phyloP scores from a whole-genome alignment of 345 rosid species.

The Iberis pinnata region DNA sequence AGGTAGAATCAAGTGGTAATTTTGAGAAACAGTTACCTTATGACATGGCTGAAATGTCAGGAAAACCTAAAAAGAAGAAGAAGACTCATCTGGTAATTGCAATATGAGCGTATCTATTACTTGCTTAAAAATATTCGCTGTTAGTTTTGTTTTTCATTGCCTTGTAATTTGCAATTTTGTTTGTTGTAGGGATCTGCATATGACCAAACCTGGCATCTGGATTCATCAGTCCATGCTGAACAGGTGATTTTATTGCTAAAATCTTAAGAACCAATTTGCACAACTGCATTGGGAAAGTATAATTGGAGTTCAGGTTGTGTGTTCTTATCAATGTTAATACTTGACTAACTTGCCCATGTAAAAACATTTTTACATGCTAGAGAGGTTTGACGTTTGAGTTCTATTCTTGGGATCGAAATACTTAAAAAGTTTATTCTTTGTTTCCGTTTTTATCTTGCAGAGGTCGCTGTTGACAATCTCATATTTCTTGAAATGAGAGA shows the following conservation, averaged over 20 bases:
- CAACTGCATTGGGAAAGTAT: neutral
- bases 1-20: constrained; percentile 68
- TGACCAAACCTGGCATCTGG: constrained; percentile 76
- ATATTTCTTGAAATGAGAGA: constrained; percentile 10
- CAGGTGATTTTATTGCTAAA: constrained; percentile 46
- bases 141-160: constrained; percentile 14
- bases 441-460: constrained; percentile 12
- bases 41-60: constrained; percentile 68
- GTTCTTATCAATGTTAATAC: neutral
- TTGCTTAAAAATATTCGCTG: constrained; percentile 1
- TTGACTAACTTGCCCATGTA: constrained; percentile 10
- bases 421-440: neutral
- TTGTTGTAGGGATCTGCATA: constrained; percentile 66
- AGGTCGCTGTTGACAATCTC: constrained; percentile 12
- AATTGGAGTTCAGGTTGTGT: constrained; percentile 14
- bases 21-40: constrained; percentile 64
- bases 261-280: constrained; percentile 7
- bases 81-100: constrained; percentile 61
- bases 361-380: constrained; percentile 5
- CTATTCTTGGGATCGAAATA: constrained; percentile 6
- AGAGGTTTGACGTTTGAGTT: constrained; percentile 12
- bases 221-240: constrained; percentile 52
- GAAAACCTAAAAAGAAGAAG: constrained; percentile 89
- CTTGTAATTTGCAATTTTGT: constrained; percentile 22
- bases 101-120: constrained; percentile 24